Base-by-base conservation (phyloP, 2,329 filamentous ascomycete genomes). In the Ascochyta rabiei region DNA sequence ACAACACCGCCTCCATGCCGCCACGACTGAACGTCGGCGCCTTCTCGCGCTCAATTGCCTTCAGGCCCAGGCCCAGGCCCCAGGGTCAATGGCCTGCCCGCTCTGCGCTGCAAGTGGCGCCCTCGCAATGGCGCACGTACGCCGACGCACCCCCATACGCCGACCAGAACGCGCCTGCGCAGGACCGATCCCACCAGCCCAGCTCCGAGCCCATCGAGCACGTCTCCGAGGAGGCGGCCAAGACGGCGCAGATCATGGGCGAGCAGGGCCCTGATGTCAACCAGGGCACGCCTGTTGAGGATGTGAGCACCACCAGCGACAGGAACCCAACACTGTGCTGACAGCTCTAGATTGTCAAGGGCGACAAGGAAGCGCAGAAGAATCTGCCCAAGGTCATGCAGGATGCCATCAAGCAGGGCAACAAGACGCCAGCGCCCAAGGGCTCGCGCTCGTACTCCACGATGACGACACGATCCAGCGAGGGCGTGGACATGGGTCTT, bases 311-410 rank as follows among this genome's bases (percentile, higher is more conserved):
- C 6, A 33, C 6, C 9, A 8, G 21, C 5, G 16, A 6, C 9
- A 5, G 35, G 4, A 13, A 15, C 2, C 24, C 31, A 18, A 43
- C 40, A 46, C 19, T 24, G 45, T 26, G 24, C 59, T 68, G 41
- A 71, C 53, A 3, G 33, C 8, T 43, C 15, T 63, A 89, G 86
- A 82, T 89, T 53, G 78, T 90, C 33, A 78, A 84, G 69, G 82
- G 84, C 43, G 86, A 89, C 66, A 81, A 84, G 67, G 80, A 86
- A 52, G 81, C 81, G 28, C 76, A 81, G 62, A 82, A 88, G 58
- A 83, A 87, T 44, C 84, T 87, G 9, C 87, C 87, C 9, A 82
- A 89, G 71, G 82, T 90, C 21, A 81, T 90, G 75, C 83, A 87
- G 67, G 82, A 89, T 60, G 79, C 83, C 56, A 73, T 84, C 21